Percentiles rank a stretch among this genome's conserved stretches.
phyloP scores from a whole-genome alignment of 139 green algal species.

The Tetradesmus lagerheimii region DNA sequence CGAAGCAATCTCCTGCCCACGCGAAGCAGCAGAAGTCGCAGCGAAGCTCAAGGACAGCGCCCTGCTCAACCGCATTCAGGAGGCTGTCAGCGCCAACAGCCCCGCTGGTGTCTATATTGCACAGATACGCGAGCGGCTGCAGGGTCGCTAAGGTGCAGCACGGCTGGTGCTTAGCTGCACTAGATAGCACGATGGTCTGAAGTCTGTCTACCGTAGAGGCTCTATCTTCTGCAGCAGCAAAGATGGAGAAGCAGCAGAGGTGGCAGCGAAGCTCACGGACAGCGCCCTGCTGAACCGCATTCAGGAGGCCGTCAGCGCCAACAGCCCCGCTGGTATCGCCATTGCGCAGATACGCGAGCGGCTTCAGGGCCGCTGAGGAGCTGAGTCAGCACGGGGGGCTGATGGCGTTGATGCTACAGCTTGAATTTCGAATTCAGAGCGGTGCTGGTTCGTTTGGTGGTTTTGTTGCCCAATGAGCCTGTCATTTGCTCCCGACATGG shows the following conservation, averaged over 20 bases:
- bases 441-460: no score
- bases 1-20: conserved; percentile 52
- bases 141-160: conserved; percentile 18
- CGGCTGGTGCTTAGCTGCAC: background rate
- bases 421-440: no score
- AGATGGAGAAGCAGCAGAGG: background rate
- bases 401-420: no score
- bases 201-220: no score
- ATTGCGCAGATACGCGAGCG: conserved; percentile 72
- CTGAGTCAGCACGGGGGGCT: no score
- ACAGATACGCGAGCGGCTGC: conserved; percentile 71
- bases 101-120: conserved; percentile 68
- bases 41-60: conserved; percentile 43
- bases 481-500: no score
- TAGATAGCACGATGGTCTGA: background rate
- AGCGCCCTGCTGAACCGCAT: no score
- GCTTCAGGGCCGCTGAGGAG: conserved; percentile 52
- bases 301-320: conserved; percentile 59
- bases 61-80: conserved; percentile 54
- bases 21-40: conserved; percentile 73
- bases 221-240: background rate
- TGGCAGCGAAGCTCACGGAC: conserved; percentile 27
- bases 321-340: conserved; percentile 62
- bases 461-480: no score
- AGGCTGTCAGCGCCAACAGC: conserved; percentile 58